Conservation (phyloP, 257 asterid species). For the Eustoma russellianum region DNA sequence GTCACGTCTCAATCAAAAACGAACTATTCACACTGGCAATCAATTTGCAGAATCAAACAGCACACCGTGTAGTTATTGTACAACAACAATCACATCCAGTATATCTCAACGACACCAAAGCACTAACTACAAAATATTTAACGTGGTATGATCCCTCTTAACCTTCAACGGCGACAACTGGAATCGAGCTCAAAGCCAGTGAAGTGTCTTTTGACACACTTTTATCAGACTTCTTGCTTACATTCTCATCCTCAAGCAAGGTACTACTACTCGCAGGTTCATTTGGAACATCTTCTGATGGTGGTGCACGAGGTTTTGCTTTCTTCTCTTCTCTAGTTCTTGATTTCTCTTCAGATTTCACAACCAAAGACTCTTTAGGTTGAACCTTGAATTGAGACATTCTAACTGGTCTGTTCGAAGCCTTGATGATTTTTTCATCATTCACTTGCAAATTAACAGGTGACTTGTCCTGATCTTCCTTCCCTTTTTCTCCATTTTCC, state of each 20-base stretch:
- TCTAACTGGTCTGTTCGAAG: conserved; percentile 23
- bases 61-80: too few species aligned
- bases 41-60: too few species aligned
- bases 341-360: conserved; percentile 20
- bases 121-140: conserved; percentile 9
- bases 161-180: conserved; percentile 37
- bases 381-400: conserved; percentile 31
- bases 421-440: conserved; percentile 14
- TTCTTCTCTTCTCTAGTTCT: conserved; percentile 21
- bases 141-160: conserved; percentile 12
- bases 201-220: conserved; percentile 12
- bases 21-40: too few species aligned
- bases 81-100: too few species aligned
- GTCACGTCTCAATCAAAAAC: too few species aligned
- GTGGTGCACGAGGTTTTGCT: conserved; percentile 10
- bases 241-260: conserved; percentile 12
- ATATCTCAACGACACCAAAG: too few species aligned
- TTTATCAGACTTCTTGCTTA: conserved; percentile 11
- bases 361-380: conserved; percentile 18
- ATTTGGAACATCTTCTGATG: conserved; percentile 19
- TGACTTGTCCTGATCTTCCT: conserved; percentile 24
- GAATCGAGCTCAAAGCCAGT: conserved; percentile 9
- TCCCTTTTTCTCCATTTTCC: conserved; percentile 30
- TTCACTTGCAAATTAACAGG: conserved; percentile 23
- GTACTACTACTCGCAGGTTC: too few species aligned